Percentiles rank a stretch among this genome's conserved stretches.
phyloP scores from a whole-genome alignment of 805 yeast species.

The Limtongia smithiae region DNA sequence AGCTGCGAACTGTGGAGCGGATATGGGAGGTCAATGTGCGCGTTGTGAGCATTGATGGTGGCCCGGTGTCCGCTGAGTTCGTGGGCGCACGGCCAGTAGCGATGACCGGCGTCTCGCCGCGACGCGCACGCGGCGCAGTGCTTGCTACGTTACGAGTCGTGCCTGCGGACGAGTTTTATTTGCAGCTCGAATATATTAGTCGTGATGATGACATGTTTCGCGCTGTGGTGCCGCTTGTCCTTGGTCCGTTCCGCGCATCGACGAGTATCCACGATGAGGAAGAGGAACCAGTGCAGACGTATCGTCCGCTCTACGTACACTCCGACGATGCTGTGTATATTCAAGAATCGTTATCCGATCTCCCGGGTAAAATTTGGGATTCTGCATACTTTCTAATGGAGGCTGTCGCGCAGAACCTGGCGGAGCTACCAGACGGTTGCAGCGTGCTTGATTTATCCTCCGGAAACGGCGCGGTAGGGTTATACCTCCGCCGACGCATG shows the following conservation, averaged over 20 bases:
- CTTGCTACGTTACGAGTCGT: background rate
- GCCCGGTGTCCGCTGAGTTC: no score
- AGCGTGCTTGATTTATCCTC: constrained; percentile 21
- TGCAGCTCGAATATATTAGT: background rate
- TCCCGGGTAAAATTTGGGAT: constrained; percentile 28
- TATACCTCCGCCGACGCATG: background rate
- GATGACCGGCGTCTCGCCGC: constrained; percentile 12
- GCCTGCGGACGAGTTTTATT: constrained; percentile 2
- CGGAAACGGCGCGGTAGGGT: constrained; percentile 27
- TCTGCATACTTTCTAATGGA: constrained; percentile 21
- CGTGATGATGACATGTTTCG: no score
- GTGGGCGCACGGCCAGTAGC: background rate
- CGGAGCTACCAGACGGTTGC: background rate
- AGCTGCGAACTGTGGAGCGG: constrained; percentile 1
- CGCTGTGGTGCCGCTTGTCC: constrained; percentile 11
- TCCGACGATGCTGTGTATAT: background rate
- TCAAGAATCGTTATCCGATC: constrained; percentile 21
- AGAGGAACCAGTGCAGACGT: background rate
- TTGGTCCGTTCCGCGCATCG: constrained; percentile 27
- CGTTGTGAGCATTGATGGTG: no score
- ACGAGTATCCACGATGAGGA: background rate
- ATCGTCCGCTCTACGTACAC: constrained; percentile 8
- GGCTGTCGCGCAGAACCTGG: background rate
- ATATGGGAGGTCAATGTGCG: constrained; percentile 1
- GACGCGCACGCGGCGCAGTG: constrained; percentile 16